These are phyloP conservation scores for Epithele typhae DNA, from an alignment of 768 basidiomycete genomes.

Conservation along the genomic window DNA sequence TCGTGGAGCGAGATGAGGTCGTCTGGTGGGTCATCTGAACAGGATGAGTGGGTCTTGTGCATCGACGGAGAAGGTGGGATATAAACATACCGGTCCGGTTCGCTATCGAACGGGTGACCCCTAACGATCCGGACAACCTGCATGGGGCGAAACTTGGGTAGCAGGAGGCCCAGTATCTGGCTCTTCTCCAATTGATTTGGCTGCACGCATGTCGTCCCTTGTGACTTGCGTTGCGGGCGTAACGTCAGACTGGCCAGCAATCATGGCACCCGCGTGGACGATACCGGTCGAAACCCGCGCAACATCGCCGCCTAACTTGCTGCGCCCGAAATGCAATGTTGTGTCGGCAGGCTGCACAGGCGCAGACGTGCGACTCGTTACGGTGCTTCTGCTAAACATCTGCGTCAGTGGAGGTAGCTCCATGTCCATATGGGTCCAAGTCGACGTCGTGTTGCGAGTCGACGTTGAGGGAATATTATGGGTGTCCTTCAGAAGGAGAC, in stretches of 20 bases:
- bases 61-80: no score
- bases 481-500: constrained; percentile 27
- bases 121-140: constrained; percentile 6
- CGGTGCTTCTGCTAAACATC: constrained; percentile 30
- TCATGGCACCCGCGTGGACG: constrained; percentile 4
- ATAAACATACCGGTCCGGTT: no score
- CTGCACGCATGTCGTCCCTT: no score
- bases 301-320: constrained; percentile 8
- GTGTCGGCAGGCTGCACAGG: constrained; percentile 36
- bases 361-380: constrained; percentile 18
- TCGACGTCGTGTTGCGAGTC: no score
- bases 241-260: constrained; percentile 8
- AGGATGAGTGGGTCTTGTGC: not conserved
- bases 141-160: constrained; percentile 25
- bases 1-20: constrained; percentile 11
- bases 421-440: no score
- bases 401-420: constrained; percentile 25
- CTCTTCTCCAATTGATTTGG: no score
- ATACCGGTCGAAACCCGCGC: constrained; percentile 1
- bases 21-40: not conserved
- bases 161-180: constrained; percentile 13
- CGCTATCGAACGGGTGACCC: no score
- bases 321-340: constrained; percentile 16
- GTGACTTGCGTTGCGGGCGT: constrained; percentile 7
- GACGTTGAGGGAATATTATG: no score